Evolutionary conservation across 208 protist genomes (phyloP).

Genomic region (Leishmania amazonensis): DNA sequence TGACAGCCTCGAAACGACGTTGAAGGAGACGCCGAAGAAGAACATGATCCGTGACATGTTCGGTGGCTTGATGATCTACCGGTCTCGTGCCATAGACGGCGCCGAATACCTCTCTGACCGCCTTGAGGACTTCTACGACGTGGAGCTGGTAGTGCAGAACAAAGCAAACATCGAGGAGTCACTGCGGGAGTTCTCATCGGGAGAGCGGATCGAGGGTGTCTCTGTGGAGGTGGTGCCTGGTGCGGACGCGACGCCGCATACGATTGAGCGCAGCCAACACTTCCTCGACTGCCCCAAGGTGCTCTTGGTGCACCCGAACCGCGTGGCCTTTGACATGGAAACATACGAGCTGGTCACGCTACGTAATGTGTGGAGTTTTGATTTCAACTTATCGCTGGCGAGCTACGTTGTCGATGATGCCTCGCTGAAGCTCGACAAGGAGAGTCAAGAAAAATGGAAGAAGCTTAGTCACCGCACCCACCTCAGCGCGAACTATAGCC

Average conservation of each 20-base stretch:
- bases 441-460: constrained; percentile 46
- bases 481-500: constrained; percentile 51
- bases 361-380: constrained; percentile 82
- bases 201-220: constrained; percentile 90
- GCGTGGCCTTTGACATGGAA: constrained; percentile 84
- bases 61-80: constrained; percentile 70
- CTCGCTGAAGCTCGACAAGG: constrained; percentile 51
- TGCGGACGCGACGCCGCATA: constrained; percentile 46
- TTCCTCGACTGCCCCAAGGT: constrained; percentile 86
- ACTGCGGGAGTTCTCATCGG: constrained; percentile 56
- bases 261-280: constrained; percentile 71
- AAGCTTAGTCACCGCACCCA: constrained; percentile 18
- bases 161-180: constrained; percentile 77
- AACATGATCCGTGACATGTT: constrained; percentile 82
- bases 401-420: constrained; percentile 48
- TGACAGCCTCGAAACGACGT: constrained; percentile 72
- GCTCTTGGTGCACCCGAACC: constrained; percentile 90
- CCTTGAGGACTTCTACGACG: constrained; percentile 86
- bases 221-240: constrained; percentile 61
- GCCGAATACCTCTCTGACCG: constrained; percentile 69
- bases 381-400: constrained; percentile 50
- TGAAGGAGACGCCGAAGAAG: constrained; percentile 76
- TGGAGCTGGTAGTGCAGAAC: constrained; percentile 88
- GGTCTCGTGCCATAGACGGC: constrained; percentile 65
- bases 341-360: constrained; percentile 81